Conservation (phyloP, 2,329 filamentous ascomycete species). For the Talaromyces amestolkiae region DNA sequence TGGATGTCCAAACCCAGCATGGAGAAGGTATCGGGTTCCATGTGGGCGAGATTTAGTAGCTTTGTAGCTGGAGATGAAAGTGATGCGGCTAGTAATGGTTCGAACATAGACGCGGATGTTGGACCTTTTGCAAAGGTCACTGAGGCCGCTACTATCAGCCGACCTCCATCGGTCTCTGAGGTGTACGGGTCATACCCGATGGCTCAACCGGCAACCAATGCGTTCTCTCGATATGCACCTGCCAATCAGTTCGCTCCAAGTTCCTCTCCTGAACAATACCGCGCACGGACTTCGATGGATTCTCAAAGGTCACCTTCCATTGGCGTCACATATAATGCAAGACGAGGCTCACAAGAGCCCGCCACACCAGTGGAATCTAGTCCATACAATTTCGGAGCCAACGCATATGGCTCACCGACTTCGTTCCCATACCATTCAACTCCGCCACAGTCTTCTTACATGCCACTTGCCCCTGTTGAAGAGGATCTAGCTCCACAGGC, state of each 20-base stretch:
- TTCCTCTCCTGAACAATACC: conserved; percentile 52
- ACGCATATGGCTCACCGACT: conserved; percentile 33
- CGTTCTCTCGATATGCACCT: conserved; percentile 45
- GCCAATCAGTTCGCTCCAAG: conserved; percentile 47
- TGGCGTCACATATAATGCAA: conserved; percentile 33
- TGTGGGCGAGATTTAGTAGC: conserved; percentile 92
- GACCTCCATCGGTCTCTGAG: conserved; percentile 72
- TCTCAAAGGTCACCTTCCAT: conserved; percentile 44
- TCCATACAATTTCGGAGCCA: conserved; percentile 31
- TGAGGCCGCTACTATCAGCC: conserved; percentile 70
- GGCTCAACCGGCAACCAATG: conserved; percentile 33
- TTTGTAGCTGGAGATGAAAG: conserved; percentile 91
- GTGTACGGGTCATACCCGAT: conserved; percentile 63
- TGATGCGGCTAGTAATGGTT: conserved; percentile 59
- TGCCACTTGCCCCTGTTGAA: conserved; percentile 41
- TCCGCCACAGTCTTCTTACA: conserved; percentile 38
- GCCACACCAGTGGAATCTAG: conserved; percentile 34
- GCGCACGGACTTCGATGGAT: conserved; percentile 50
- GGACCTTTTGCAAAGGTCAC: conserved; percentile 82
- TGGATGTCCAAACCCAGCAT: conserved; percentile 96
- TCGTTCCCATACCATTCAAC: conserved; percentile 36
- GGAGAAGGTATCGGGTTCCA: conserved; percentile 87
- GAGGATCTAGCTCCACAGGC: conserved; percentile 34
- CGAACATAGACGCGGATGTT: conserved; percentile 57
- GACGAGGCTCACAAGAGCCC: conserved; percentile 39